Base-by-base conservation (phyloP, 805 yeast species). In the Yamadazyma takamatsuzukensis region DNA sequence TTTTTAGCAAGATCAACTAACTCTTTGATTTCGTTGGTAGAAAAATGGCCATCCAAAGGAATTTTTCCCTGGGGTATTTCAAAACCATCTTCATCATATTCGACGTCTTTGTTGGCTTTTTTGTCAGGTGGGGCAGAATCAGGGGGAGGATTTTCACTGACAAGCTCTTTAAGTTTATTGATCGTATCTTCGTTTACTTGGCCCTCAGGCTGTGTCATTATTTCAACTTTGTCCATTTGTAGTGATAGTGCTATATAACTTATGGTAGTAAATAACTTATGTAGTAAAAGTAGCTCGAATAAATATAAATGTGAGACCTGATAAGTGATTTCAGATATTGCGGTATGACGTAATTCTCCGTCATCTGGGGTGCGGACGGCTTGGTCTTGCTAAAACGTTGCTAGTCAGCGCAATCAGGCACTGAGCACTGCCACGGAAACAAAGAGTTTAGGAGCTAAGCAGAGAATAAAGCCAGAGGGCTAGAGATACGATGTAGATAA, bases 1-100 rank as follows among this genome's bases (percentile, higher is more conserved):
- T 49, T 39, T 27, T 64, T 49, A 17, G 67, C 61, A 7, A 59
- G 10, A 5, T 48, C 48, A 6, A 64, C 52, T 33, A 64, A 41
- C 22, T 53, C 54, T 26, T 51, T 42, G 14, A 63, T 37, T 34
- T 64, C 69, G 8, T 36, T 32, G 4, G 67, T 53, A 5, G 67
- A 53, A 33, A 64, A 64, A 34, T 63, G 64, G n/a, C 67, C 64
- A 30, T 64, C 70, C 17, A 64, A 28, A 1, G 70, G 69, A 14
- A 64, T 53, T 33, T 59, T 63, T 2, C 68, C 68, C 21, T 39
- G 40, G 2, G 70, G 69, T 7, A 63, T 45, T 34, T 44, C 56
- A 33, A 61, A 59, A 11, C 69, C 69, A 28, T 62, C 68, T 11
- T 46, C 34, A 32, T 63, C 68, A 29, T 42, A 40, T 12, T 43